Conservation (phyloP, 768 basidiomycete species). For the Lactarius quietus region DNA sequence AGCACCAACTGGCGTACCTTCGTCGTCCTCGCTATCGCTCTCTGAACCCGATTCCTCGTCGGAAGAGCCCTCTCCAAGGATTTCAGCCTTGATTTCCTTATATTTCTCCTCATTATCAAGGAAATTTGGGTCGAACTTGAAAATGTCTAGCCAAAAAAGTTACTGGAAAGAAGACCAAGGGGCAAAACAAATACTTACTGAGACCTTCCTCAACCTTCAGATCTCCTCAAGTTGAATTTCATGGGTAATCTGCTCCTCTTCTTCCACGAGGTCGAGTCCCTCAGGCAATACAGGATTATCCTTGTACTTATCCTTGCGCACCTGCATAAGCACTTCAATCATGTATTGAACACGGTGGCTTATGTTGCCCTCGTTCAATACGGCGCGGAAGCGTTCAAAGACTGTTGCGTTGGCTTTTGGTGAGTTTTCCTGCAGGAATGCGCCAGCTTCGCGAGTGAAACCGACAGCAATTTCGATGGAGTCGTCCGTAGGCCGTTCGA, state of each 20-base stretch:
- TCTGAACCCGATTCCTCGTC: conserved; percentile 64
- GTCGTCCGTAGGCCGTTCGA: conserved; percentile 95
- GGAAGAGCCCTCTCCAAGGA: conserved; percentile 84
- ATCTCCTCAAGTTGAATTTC: conserved; percentile 90
- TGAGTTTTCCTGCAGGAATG: conserved; percentile 88
- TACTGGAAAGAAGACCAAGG: conserved; percentile 10
- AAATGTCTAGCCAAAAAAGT: conserved; percentile 62
- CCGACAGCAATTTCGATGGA: conserved; percentile 98
- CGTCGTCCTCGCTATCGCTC: conserved; percentile 52
- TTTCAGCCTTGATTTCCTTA: conserved; percentile 85
- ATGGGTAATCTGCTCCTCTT: conserved; percentile 98
- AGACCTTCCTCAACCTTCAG: conserved; percentile 91
- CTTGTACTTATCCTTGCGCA: conserved; percentile 98
- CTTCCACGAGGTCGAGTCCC: conserved; percentile 93
- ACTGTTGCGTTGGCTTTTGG: conserved; percentile 94
- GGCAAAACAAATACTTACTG: conserved; percentile 53
- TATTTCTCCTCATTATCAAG: conserved; percentile 93
- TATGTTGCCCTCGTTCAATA: conserved; percentile 91
- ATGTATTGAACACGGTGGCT: conserved; percentile 98
- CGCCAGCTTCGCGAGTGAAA: conserved; percentile 95
- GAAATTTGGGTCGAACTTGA: conserved; percentile 89
- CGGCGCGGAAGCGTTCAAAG: conserved; percentile 95
- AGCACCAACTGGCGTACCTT: conserved; percentile 36
- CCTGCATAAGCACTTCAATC: conserved; percentile 99
- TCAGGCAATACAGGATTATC: conserved; percentile 95